phyloP scores from a whole-genome alignment of 31 red algal species.

The Bonnemaisonia californica region DNA sequence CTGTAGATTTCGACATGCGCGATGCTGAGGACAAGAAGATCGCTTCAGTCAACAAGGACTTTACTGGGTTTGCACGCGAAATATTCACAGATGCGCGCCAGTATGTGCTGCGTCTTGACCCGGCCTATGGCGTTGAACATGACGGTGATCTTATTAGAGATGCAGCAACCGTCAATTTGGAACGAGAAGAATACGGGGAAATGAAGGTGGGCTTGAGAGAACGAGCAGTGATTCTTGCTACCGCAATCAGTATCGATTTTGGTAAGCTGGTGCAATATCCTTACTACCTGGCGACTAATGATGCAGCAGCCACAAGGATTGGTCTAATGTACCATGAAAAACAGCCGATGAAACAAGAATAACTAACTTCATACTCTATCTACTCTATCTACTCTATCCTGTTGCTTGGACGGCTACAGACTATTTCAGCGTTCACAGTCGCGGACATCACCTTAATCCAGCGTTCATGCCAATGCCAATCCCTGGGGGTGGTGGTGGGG shows the following conservation, averaged over 20 bases:
- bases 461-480: constrained; percentile 60
- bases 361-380: no score
- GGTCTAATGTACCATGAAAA: no score
- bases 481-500: constrained; percentile 19
- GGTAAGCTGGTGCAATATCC: constrained; percentile 24
- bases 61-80: constrained; percentile 90
- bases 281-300: constrained; percentile 1
- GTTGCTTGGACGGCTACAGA: constrained; percentile 17
- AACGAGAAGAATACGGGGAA: constrained; percentile 23
- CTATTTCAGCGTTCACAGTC: constrained; percentile 89
- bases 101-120: constrained; percentile 90
- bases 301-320: no score
- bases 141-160: constrained; percentile 43
- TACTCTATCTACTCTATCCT: no score
- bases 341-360: no score
- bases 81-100: constrained; percentile 96
- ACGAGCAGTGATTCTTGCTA: constrained; percentile 76
- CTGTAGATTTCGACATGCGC: constrained; percentile 85
- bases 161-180: constrained; percentile 25
- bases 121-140: constrained; percentile 42
- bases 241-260: constrained; percentile 81
- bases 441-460: constrained; percentile 38
- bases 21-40: constrained; percentile 59
- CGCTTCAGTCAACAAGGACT: constrained; percentile 93
- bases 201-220: constrained; percentile 40